These are phyloP conservation scores for Candida maris DNA, from an alignment of 805 yeast species.

Conservation along the genomic window DNA sequence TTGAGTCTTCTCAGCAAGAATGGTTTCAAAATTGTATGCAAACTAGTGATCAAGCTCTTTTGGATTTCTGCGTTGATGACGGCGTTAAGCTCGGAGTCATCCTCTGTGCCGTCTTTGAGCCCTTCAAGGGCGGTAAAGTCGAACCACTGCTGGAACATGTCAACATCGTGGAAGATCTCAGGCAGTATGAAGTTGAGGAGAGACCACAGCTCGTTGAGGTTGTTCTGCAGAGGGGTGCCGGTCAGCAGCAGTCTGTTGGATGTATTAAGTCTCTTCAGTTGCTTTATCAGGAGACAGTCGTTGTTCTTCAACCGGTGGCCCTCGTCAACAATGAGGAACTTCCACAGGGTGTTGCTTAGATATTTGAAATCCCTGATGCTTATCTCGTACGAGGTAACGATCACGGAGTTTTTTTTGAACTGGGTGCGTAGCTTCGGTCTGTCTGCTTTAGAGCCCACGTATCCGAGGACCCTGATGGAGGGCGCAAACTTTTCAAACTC, in stretches of 20 bases:
- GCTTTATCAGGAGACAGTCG: slow-evolving; percentile 69
- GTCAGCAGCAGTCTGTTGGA: slow-evolving; percentile 77
- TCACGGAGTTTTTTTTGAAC: slow-evolving; percentile 40
- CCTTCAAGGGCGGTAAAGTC: slow-evolving; percentile 64
- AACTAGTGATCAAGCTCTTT: slow-evolving; percentile 61
- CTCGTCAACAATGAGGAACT: slow-evolving; percentile 86
- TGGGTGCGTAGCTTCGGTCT: slow-evolving; percentile 43
- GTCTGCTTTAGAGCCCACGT: slow-evolving; percentile 60
- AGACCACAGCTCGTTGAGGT: slow-evolving; percentile 88
- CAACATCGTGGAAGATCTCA: slow-evolving; percentile 87
- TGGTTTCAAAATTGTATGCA: slow-evolving; percentile 87
- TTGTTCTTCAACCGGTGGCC: slow-evolving; percentile 90
- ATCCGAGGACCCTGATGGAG: slow-evolving; percentile 52
- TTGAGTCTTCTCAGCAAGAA: slow-evolving; percentile 81
- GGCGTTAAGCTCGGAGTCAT: slow-evolving; percentile 15
- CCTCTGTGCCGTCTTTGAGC: slow-evolving; percentile 28
- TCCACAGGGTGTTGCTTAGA: slow-evolving; percentile 62
- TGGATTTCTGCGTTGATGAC: slow-evolving; percentile 51
- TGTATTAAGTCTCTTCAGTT: slow-evolving; percentile 63
- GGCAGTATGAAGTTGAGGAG: slow-evolving; percentile 87
- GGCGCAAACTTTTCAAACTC: slow-evolving; percentile 80
- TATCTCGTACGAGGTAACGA: slow-evolving; percentile 81
- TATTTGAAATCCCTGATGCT: slow-evolving; percentile 63
- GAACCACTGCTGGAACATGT: slow-evolving; percentile 90
- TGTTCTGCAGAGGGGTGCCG: slow-evolving; percentile 96